Percentiles rank a stretch among this genome's conserved stretches.
Conservation (phyloP, 2,329 filamentous ascomycete genomes). For the Colletotrichum neosansevieriae region DNA sequence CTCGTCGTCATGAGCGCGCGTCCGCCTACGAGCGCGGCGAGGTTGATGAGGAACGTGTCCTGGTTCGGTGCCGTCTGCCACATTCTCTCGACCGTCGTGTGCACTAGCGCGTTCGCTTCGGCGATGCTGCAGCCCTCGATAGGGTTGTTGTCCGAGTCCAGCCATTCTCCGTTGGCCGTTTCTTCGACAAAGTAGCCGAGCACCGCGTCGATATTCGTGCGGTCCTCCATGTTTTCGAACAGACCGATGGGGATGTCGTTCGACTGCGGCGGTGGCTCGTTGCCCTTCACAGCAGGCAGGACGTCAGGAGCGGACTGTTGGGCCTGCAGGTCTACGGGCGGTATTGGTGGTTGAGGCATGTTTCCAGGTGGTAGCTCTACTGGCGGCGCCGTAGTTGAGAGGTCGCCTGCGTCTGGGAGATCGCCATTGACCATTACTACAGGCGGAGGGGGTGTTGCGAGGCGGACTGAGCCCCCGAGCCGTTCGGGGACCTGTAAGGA, state of each 20-base stretch:
- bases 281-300: neutral
- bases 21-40: constrained; percentile 68
- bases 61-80: constrained; percentile 62
- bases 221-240: constrained; percentile 54
- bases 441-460: constrained; percentile 70
- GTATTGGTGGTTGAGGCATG: neutral
- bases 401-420: constrained; percentile 27
- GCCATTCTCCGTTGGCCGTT: constrained; percentile 64
- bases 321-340: constrained; percentile 4
- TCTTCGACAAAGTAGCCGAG: constrained; percentile 66
- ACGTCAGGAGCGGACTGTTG: constrained; percentile 11
- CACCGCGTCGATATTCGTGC: constrained; percentile 69
- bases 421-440: constrained; percentile 65
- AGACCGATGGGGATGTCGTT: constrained; percentile 41
- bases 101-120: constrained; percentile 66
- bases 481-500: constrained; percentile 62
- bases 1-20: constrained; percentile 60
- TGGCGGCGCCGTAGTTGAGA: neutral
- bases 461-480: constrained; percentile 68
- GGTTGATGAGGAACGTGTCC: constrained; percentile 69
- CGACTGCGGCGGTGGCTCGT: neutral
- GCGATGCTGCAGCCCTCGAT: constrained; percentile 60
- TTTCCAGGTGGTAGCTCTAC: neutral
- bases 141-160: constrained; percentile 58
- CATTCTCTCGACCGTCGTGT: constrained; percentile 65